Evolutionary conservation across 805 yeast species (phyloP).

Genomic region (Pichia deserticola): DNA sequence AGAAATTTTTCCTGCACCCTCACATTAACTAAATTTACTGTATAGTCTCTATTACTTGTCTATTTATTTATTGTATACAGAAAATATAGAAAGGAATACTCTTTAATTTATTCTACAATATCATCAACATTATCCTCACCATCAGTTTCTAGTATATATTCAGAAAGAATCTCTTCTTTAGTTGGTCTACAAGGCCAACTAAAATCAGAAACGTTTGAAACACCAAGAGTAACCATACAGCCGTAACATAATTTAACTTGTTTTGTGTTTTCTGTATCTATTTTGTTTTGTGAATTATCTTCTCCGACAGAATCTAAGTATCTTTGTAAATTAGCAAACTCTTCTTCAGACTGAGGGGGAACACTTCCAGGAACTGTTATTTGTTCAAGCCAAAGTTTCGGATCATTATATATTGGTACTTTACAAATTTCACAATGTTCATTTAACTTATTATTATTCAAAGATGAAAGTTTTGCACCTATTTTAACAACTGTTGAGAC

Average conservation of each 20-base stretch:
- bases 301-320: conserved; percentile 13
- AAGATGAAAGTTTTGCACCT: conserved; percentile 57
- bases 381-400: conserved; percentile 57
- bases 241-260: conserved; percentile 60
- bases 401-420: conserved; percentile 44
- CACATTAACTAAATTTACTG: too few relatives aligned
- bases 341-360: conserved; percentile 37
- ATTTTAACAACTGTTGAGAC: conserved; percentile 90
- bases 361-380: conserved; percentile 59
- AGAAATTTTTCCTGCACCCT: too few relatives aligned
- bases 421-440: conserved; percentile 52
- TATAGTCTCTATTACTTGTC: too few relatives aligned
- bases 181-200: conserved; percentile 25
- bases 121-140: neutral
- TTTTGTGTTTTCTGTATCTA: neutral
- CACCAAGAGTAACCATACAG: conserved; percentile 58
- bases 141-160: conserved; percentile 15
- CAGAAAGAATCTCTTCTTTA: conserved; percentile 23
- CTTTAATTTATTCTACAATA: neutral
- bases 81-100: too few relatives aligned
- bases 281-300: neutral
- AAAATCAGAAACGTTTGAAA: conserved; percentile 24
- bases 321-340: conserved; percentile 27
- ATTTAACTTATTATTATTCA: conserved; percentile 5
- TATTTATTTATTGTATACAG: too few relatives aligned